Evolutionary conservation across 257 asterid genomes (phyloP).

Genomic region (Solanum bukasovii): DNA sequence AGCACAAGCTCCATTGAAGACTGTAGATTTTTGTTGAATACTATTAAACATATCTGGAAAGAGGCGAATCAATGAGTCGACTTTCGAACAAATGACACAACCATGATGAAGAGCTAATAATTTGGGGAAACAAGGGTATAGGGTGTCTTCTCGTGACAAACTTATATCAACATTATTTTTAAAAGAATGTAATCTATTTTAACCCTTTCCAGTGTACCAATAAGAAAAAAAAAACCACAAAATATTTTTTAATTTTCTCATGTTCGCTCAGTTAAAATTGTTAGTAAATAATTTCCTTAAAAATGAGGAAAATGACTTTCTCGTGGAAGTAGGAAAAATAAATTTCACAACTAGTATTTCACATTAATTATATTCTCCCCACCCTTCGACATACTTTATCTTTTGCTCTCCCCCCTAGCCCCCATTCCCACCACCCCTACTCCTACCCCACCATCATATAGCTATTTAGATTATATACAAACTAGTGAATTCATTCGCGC

Average conservation of each 20-base stretch:
- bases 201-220: neutral
- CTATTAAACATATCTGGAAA: neutral
- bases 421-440: neutral
- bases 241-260: too few relatives aligned
- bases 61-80: neutral
- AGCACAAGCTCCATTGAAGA: neutral
- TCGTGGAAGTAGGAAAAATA: rapidly evolving
- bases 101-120: neutral
- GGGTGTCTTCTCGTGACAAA: neutral
- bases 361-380: neutral
- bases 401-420: too few relatives aligned
- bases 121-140: neutral
- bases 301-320: rapidly evolving
- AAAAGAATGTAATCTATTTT: neutral
- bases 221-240: rapidly evolving
- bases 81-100: neutral
- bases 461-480: too few relatives aligned
- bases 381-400: too few relatives aligned
- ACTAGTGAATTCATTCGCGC: too few relatives aligned
- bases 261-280: rapidly evolving
- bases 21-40: neutral
- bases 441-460: neutral
- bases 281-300: too few relatives aligned
- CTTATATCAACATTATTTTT: neutral
- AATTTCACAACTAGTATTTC: neutral